Base-by-base conservation (phyloP, 768 basidiomycete species). In the Pleurotus cornucopiae region DNA sequence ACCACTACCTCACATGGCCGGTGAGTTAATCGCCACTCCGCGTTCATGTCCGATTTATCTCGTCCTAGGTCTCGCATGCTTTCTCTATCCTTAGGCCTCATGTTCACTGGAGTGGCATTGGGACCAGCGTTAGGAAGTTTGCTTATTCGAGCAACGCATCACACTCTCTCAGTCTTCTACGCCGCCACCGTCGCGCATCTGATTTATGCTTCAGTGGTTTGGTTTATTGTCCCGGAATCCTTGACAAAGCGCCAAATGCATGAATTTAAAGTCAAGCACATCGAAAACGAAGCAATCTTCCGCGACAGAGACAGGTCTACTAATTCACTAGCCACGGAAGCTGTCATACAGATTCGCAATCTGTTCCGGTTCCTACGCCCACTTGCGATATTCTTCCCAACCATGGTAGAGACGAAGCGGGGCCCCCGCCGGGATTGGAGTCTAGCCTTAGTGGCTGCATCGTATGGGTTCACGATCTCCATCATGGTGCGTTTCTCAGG, bases 151-250 rank as follows among this genome's bases (percentile, higher is more conserved):
- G 62, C 69, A 20, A 88, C 85, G 0, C 78, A 77, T 4, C 69
- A 73, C 13, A 62, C 80, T 7, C 67, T 90, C 16, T 81, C 82
- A 0, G 83, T 90, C 14, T 94, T 94, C 74, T 94, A 90, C 67
- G 61, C 85, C 46, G 80, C 86, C 6, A 66, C 75, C 4, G 59
- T 64, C 6, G 57, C 83, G 5, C 85, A 89, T 59, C 20, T 76
- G 20, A 6, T 82, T 45, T 84, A 81, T 61, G 67, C 78, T 1
- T 47, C 77, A 41, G 61, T 84, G 46, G 63, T 83, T 23, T 78
- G 82, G 68, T 69, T 86, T 56, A 23, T 91, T 58, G 64, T 95
- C 47, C 94, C 94, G 0, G 93, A 97, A 68, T 91, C 91, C 0
- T 76, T 94, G 1, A 80, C 86, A 7, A 63, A 68, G 37, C 71